Conservation (phyloP, 78 protist species). For the Dictyostelium purpureum region DNA sequence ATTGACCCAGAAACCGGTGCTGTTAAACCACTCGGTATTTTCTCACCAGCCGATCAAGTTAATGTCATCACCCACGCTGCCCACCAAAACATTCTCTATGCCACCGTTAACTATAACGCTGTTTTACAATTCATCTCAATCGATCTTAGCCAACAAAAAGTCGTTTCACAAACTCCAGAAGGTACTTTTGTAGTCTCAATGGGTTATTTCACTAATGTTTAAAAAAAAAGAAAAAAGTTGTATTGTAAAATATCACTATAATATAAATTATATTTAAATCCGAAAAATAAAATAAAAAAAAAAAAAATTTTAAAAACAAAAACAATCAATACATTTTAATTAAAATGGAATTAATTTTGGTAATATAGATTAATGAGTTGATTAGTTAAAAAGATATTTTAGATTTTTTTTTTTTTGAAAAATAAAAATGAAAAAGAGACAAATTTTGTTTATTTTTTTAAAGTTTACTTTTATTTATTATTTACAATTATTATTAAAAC, state of each 20-base stretch:
- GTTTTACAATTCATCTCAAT: slow-evolving; percentile 7
- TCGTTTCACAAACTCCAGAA: background rate
- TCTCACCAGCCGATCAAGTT: slow-evolving; percentile 8
- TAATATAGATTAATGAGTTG: background rate
- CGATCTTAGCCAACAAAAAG: background rate
- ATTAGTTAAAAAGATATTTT: background rate
- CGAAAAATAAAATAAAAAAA: background rate
- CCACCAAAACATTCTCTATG: slow-evolving; percentile 25
- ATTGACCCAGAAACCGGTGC: slow-evolving; percentile 25
- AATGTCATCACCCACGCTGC: slow-evolving; percentile 46
- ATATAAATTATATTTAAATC: background rate
- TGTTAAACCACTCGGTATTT: slow-evolving; percentile 44
- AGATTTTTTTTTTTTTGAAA: background rate
- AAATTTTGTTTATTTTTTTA: background rate
- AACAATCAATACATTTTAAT: too few relatives aligned
- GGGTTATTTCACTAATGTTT: slow-evolving; percentile 52
- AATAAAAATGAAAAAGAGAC: too few relatives aligned
- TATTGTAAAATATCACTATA: background rate
- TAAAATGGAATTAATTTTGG: background rate
- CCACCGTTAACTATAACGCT: slow-evolving; percentile 22
- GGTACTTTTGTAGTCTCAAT: slow-evolving; percentile 9
- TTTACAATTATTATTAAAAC: background rate
- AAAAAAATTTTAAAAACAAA: background rate
- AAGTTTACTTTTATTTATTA: background rate
- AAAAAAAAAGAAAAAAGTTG: background rate